phyloP scores from a whole-genome alignment of 2,329 filamentous ascomycete species.

The Botrytis galanthina region DNA sequence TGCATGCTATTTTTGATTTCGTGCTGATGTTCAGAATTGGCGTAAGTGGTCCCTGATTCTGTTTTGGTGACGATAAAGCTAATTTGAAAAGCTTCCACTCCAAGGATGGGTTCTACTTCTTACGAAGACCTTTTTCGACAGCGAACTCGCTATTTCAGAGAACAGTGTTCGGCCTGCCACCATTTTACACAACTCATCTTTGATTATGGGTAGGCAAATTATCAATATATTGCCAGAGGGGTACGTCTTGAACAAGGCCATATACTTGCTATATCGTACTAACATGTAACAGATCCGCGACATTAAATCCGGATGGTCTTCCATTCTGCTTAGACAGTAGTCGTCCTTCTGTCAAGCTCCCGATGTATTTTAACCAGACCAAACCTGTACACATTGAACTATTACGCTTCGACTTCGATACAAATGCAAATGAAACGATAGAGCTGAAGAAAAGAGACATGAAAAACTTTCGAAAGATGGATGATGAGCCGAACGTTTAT shows the following conservation, averaged over 20 bases:
- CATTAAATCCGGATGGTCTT: constrained; percentile 77
- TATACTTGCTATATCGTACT: constrained; percentile 1
- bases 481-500: constrained; percentile 54
- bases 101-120: constrained; percentile 70
- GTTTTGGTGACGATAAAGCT: constrained; percentile 20
- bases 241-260: constrained; percentile 42
- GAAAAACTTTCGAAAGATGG: constrained; percentile 62
- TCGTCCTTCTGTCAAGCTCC: constrained; percentile 63
- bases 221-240: constrained; percentile 97
- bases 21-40: constrained; percentile 92
- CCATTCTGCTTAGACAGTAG: constrained; percentile 76
- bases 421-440: constrained; percentile 75
- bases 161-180: constrained; percentile 82
- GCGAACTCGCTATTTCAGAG: constrained; percentile 91
- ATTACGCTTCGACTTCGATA: constrained; percentile 81
- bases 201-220: constrained; percentile 95
- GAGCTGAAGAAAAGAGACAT: constrained; percentile 72
- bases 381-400: constrained; percentile 85
- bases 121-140: constrained; percentile 82
- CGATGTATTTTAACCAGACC: constrained; percentile 92
- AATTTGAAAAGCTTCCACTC: constrained; percentile 60
- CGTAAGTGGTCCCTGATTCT: constrained; percentile 46
- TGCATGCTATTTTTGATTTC: constrained; percentile 72
- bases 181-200: constrained; percentile 86
- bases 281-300: constrained; percentile 60